Percentiles rank a stretch among this genome's conserved stretches.
These are phyloP conservation scores for Penicillium sp. DNA, from an alignment of 2,329 filamentous ascomycete species.

Conservation along the genomic window DNA sequence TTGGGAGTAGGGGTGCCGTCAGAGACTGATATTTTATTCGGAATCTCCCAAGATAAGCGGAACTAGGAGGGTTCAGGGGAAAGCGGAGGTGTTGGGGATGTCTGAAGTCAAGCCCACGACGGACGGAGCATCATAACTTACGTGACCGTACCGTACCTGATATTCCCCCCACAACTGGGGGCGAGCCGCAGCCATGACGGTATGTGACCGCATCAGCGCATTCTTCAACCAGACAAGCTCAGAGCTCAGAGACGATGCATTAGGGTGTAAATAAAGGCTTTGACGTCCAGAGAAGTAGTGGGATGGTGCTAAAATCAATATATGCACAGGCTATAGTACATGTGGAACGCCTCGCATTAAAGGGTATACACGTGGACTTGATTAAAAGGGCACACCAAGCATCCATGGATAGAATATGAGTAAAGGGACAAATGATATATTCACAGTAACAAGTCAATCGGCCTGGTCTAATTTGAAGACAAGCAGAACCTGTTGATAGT, in stretches of 20 bases:
- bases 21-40: slow-evolving; percentile 1
- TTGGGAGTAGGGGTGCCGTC: not conserved
- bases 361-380: not conserved
- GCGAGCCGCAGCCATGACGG: slow-evolving; percentile 14
- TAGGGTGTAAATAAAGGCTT: not conserved
- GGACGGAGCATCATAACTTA: slow-evolving; percentile 27
- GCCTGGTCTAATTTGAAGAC: not conserved
- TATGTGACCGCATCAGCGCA: slow-evolving; percentile 14
- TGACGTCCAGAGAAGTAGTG: not conserved
- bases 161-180: slow-evolving; percentile 15
- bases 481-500: not conserved
- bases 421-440: not conserved
- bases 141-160: slow-evolving; percentile 27
- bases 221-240: not conserved
- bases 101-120: slow-evolving; percentile 20
- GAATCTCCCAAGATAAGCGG: slow-evolving; percentile 13
- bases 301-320: not conserved
- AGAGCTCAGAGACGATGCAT: not conserved
- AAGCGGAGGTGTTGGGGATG: slow-evolving; percentile 18
- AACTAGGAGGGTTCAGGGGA: slow-evolving; percentile 19
- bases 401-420: not conserved
- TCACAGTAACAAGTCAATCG: not conserved
- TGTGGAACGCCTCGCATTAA: not conserved
- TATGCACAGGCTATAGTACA: not conserved
- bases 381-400: not conserved